A percentile compares a stretch with the other conserved stretches of the same genome.
phyloP scores from a whole-genome alignment of 768 basidiomycete genomes.

The Phlegmacium glaucopus region DNA sequence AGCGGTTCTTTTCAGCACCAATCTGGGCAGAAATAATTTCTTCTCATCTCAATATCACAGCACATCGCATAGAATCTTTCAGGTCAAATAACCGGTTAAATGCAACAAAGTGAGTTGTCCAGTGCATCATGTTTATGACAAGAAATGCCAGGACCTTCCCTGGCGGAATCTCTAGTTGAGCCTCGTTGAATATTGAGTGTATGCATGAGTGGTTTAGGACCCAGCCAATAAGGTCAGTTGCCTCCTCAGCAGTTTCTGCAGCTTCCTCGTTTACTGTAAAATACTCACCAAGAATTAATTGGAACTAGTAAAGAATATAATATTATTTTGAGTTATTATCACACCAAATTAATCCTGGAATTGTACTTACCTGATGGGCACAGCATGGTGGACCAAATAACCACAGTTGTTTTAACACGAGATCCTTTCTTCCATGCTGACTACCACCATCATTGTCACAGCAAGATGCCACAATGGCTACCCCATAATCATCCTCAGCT shows the following conservation, averaged over 20 bases:
- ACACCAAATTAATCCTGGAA: too few relatives aligned
- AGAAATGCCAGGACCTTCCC: conserved; percentile 21
- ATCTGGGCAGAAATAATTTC: conserved; percentile 24
- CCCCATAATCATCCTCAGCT: conserved; percentile 11
- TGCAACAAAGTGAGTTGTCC: conserved; percentile 24
- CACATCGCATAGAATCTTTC: conserved; percentile 16
- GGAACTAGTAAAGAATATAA: too few relatives aligned
- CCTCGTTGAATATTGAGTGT: conserved; percentile 19
- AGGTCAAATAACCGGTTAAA: conserved; percentile 18
- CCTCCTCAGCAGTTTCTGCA: too few relatives aligned
- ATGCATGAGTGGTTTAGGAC: conserved; percentile 17
- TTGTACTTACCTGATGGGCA: conserved; percentile 21
- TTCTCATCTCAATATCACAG: conserved; percentile 13
- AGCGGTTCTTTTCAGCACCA: conserved; percentile 21
- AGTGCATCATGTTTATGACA: conserved; percentile 24
- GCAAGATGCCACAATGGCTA: conserved; percentile 14
- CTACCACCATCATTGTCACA: conserved; percentile 25
- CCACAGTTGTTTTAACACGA: conserved; percentile 15
- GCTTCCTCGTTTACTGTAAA: too few relatives aligned
- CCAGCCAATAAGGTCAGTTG: conserved; percentile 19
- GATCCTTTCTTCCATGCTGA: conserved; percentile 19
- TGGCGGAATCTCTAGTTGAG: conserved; percentile 10
- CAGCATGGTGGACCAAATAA: conserved; percentile 19
- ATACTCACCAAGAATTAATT: too few relatives aligned
- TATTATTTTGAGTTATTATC: too few relatives aligned